Percentiles rank a stretch among this genome's conserved stretches.
These are phyloP conservation scores for Recurvomyces mirabilis DNA, from an alignment of 495 filamentous ascomycete genomes.

Conservation along the genomic window DNA sequence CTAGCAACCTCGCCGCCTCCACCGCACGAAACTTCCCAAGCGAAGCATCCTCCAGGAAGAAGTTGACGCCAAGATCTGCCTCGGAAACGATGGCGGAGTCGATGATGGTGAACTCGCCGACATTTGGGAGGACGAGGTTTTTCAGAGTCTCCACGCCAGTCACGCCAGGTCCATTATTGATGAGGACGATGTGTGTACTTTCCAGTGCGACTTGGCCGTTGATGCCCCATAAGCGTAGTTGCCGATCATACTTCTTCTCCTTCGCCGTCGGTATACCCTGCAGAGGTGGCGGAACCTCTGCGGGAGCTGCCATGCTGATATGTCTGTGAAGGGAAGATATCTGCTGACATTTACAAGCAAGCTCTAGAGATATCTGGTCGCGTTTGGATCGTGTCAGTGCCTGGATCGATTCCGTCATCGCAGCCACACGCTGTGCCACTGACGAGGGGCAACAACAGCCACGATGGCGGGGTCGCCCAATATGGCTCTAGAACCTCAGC, in stretches of 20 bases:
- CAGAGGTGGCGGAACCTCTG: slow-evolving; percentile 24
- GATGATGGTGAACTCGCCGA: slow-evolving; percentile 89
- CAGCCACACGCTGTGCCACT: no score
- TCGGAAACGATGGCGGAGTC: slow-evolving; percentile 69
- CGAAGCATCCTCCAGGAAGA: slow-evolving; percentile 75
- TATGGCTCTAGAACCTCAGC: no score
- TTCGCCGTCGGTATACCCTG: slow-evolving; percentile 32
- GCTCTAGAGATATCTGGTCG: no score
- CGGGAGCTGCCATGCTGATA: not conserved
- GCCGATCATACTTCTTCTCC: slow-evolving; percentile 67
- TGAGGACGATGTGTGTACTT: slow-evolving; percentile 71
- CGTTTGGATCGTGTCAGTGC: no score
- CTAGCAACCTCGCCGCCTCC: slow-evolving; percentile 59
- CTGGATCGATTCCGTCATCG: no score
- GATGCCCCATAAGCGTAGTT: slow-evolving; percentile 90
- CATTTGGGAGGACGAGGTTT: slow-evolving; percentile 85
- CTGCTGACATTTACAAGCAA: no score
- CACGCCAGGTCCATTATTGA: slow-evolving; percentile 73
- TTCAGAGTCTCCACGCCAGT: slow-evolving; percentile 90
- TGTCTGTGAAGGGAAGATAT: no score
- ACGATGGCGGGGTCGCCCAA: no score
- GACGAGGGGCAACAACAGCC: no score
- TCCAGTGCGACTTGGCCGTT: slow-evolving; percentile 85
- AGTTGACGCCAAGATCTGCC: slow-evolving; percentile 84
- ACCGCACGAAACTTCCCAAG: slow-evolving; percentile 73